Conservation (phyloP, 2,329 filamentous ascomycete species). For the Amauroascus verrucosus region DNA sequence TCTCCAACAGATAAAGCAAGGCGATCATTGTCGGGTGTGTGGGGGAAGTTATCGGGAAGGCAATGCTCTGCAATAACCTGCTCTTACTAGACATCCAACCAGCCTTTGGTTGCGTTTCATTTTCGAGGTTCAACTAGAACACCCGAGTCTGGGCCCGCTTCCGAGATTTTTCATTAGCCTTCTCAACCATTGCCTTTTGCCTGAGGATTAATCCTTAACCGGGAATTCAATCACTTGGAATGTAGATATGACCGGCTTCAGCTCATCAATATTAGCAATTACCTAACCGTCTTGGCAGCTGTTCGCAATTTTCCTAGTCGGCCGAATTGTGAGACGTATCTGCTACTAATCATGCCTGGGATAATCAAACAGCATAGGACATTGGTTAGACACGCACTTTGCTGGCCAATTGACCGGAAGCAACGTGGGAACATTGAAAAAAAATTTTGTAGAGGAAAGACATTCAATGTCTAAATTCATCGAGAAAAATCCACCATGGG, state of each 20-base stretch:
- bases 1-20: slow-evolving; percentile 3
- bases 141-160: background rate
- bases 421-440: background rate
- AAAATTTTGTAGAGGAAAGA: background rate
- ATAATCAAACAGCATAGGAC: background rate
- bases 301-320: background rate
- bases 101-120: background rate
- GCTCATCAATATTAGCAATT: no score
- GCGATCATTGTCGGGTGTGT: background rate
- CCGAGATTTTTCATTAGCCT: background rate
- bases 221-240: background rate
- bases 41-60: background rate
- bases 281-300: background rate
- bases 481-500: background rate
- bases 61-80: background rate
- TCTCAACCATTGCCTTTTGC: background rate
- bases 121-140: background rate
- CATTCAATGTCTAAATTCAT: slow-evolving; percentile 1
- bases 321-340: background rate
- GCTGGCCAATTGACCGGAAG: background rate
- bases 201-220: slow-evolving; percentile 1
- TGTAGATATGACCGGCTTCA: background rate
- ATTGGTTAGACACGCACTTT: background rate
- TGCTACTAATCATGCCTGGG: background rate
- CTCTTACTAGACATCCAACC: background rate